A percentile compares a stretch with the other conserved stretches of the same genome.
phyloP scores from a whole-genome alignment of 1,139 yeast genomes.

The Scheffersomyces titani region DNA sequence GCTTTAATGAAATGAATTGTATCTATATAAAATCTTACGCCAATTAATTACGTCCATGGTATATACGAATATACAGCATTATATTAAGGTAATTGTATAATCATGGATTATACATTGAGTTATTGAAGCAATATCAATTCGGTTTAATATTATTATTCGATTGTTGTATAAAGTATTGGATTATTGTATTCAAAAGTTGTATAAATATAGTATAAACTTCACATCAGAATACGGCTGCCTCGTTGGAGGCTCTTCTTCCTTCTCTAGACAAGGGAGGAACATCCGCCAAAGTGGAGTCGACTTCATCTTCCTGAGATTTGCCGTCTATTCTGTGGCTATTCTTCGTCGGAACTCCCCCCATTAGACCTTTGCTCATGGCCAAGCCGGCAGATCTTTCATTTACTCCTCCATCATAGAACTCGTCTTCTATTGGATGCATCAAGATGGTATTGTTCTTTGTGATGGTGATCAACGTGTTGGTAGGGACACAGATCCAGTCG shows the following conservation, averaged over 20 bases:
- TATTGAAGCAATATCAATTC: no score
- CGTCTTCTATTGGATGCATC: slow-evolving; percentile 88
- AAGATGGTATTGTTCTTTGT: slow-evolving; percentile 78
- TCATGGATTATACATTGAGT: background rate
- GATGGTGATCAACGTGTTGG: slow-evolving; percentile 84
- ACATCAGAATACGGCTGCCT: background rate
- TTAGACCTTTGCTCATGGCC: slow-evolving; percentile 89
- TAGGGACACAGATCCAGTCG: slow-evolving; percentile 97
- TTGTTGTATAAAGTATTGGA: no score
- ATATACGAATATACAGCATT: background rate
- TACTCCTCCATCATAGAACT: slow-evolving; percentile 73
- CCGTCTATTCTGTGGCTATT: slow-evolving; percentile 1
- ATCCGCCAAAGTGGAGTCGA: slow-evolving; percentile 46
- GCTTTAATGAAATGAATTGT: background rate
- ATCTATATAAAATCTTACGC: background rate
- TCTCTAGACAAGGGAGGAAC: slow-evolving; percentile 86
- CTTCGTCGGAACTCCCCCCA: slow-evolving; percentile 59
- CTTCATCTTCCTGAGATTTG: slow-evolving; percentile 16
- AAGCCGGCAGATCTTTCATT: slow-evolving; percentile 72
- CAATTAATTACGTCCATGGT: background rate
- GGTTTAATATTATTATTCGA: no score
- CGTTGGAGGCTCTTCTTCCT: slow-evolving; percentile 48
- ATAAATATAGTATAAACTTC: no score
- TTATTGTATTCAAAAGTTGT: no score
- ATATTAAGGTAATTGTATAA: background rate